Base-by-base conservation (phyloP, 257 asterid genomes). In the Lavandula angustifolia region DNA sequence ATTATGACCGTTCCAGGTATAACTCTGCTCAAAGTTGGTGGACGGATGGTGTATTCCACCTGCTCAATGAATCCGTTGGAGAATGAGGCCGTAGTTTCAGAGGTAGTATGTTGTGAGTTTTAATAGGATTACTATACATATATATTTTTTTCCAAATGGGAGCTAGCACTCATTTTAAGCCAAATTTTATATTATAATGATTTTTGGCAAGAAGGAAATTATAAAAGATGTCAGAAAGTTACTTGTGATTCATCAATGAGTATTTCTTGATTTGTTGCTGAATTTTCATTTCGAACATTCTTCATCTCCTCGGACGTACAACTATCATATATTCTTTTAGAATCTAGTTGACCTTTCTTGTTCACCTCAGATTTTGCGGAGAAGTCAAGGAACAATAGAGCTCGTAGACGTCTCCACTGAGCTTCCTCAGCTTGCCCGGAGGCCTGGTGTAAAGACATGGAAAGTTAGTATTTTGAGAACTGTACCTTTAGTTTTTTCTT, bases 11-110 rank as follows among this genome's bases (percentile, higher is more conserved):
- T 76, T 75, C 64, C 87, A 92, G 98, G 96, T 62, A 4, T 85
- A 75, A 83, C 97, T 54, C 81, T 92, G 87, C 97, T 92, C 65
- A 92, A 87, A 80, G 97, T 92, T 81, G 99, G 96, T 56, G 97
- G 99, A 17, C 84, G 88, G 75, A 84, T 92, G 91, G 92, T 92
- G 60, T 92, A 92, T 76, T 92, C 99, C 64, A 92, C 99, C 66
- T 92, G 99, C 87, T 92, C 99, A 58, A 89, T 92, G 97, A 92
- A 92, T 74, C 99, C 99, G 42, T 76, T 87, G 82, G 99, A 92
- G 80, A 86, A 92, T 67, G 97, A 92, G 78, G 96, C 98, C 63
- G 98, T 87, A 54, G 98, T 92, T 65, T 87, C 97, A 0, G 98
- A 92, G 92, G 96, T 89, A 89, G 54, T 69, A n/a, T n/a, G n/a